Evolutionary conservation across 495 filamentous ascomycete species (phyloP).

Genomic region (Tuber calosporum): DNA sequence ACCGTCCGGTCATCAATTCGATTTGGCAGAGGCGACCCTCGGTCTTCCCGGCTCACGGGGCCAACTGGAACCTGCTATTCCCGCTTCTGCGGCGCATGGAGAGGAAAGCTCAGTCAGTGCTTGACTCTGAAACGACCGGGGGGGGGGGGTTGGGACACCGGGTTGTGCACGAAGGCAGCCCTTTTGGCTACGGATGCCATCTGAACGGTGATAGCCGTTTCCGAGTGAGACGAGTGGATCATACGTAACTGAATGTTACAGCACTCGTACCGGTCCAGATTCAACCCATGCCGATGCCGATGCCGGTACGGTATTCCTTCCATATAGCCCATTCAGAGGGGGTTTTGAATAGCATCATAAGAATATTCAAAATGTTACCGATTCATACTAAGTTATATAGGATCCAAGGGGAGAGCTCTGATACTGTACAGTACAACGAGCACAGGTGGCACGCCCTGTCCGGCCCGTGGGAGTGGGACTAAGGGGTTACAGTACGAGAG

Average conservation of each 20-base stretch:
- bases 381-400: not conserved
- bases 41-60: conserved; percentile 38
- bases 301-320: not conserved
- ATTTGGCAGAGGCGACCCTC: conserved; percentile 31
- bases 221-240: not conserved
- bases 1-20: conserved; percentile 21
- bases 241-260: not conserved
- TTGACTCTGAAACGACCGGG: conserved; percentile 3
- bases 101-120: not conserved
- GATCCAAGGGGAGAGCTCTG: not conserved
- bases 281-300: not conserved
- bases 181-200: not conserved
- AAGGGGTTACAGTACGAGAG: not conserved
- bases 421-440: not conserved
- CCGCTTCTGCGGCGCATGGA: conserved; percentile 27
- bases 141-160: not conserved
- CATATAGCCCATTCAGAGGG: not conserved
- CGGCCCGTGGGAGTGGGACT: conserved; percentile 2
- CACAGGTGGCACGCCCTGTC: not conserved
- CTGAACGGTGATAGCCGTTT: not conserved
- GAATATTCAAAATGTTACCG: not conserved
- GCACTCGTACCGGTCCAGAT: not conserved
- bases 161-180: not conserved
- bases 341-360: not conserved
- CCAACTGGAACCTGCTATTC: conserved; percentile 27